Conservation (phyloP, 768 basidiomycete genomes). For the Galerina marginata region DNA sequence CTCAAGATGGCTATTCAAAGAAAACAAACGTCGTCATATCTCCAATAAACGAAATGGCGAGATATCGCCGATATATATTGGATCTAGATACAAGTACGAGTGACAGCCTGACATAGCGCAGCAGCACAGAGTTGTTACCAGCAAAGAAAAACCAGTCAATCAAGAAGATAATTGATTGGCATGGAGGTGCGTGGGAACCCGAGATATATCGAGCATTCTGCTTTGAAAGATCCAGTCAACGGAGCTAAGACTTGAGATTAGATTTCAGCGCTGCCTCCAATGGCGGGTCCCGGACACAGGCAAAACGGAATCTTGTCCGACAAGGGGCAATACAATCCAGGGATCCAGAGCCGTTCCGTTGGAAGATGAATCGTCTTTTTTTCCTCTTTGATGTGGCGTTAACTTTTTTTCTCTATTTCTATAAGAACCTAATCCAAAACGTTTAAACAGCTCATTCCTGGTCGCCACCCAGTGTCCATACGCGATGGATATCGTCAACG, state of each 20-base stretch:
- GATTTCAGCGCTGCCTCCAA: conserved; percentile 14
- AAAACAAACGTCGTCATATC: conserved; percentile 3
- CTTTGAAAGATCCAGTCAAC: conserved; percentile 40
- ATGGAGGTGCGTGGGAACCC: conserved; percentile 17
- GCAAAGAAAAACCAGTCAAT: conserved; percentile 10
- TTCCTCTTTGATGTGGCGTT: conserved; percentile 16
- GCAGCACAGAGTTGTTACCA: conserved; percentile 10
- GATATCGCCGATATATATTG: conserved; percentile 6
- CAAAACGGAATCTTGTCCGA: conserved; percentile 28
- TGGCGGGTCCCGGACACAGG: conserved; percentile 25
- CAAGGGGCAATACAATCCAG: conserved; percentile 25
- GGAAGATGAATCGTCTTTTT: conserved; percentile 9
- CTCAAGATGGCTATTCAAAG: conserved; percentile 7
- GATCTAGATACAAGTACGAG: conserved; percentile 1
- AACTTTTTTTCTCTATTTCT: conserved; percentile 15
- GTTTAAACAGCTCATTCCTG: conserved; percentile 12
- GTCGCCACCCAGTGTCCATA: background rate
- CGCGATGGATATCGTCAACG: conserved; percentile 45
- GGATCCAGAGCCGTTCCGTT: conserved; percentile 12
- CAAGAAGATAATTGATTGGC: conserved; percentile 14
- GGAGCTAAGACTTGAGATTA: conserved; percentile 26
- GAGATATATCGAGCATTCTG: conserved; percentile 10
- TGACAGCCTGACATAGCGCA: conserved; percentile 16
- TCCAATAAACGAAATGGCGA: background rate
- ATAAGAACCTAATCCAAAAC: conserved; percentile 26